Base-by-base conservation (phyloP, 1,284 basidiomycete genomes). In the Wallemia hederae region DNA sequence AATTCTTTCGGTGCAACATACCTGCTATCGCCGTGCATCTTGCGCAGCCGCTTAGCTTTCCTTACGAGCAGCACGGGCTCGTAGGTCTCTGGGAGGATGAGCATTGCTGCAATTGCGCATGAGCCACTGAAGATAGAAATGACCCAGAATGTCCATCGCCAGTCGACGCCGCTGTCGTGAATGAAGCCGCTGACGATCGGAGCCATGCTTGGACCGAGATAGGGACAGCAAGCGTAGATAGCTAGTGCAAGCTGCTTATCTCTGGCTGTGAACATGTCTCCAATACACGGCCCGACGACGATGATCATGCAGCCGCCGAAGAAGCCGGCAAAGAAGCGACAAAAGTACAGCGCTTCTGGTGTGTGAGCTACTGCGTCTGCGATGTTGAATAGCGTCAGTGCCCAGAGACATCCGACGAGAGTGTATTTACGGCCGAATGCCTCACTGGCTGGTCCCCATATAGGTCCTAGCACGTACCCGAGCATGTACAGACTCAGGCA, bases 21-120 rank as follows among this genome's bases (percentile, higher is more conserved):
- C 31, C 65, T 62, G 49, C 68, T 62, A 59, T 68, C 63, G 15
- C 65, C 65, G 25, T 67, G 69, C 62, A 68, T 67, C 34, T 68
- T 67, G 26, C 69, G 64, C 24, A 69, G 65, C 27, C 64, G 62
- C 55, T 62, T 55, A 2, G 69, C 69, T 65, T 70, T 69, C 14
- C 62, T 61, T 57, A 61, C 62, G 28, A 70, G 59, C 33, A 68
- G 65, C 39, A 64, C 61, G 34, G 66, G 66, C 2, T 65, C 66
- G 58, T 65, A 66, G 1, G 69, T 69, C 63, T 70, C 69, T n/a
- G 62, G 62, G 19, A 70, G 63, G 1, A 66, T 67, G 7, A 68
- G 60, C 34, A 66, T 9, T 60, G 64, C 59, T 5, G 66, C 26
- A 1, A 65, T 19, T 14, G 66, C 61, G 60, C 66, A 66, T 56